Conservation (phyloP, 257 asterid genomes). For the Nicotiana noctiflora region DNA sequence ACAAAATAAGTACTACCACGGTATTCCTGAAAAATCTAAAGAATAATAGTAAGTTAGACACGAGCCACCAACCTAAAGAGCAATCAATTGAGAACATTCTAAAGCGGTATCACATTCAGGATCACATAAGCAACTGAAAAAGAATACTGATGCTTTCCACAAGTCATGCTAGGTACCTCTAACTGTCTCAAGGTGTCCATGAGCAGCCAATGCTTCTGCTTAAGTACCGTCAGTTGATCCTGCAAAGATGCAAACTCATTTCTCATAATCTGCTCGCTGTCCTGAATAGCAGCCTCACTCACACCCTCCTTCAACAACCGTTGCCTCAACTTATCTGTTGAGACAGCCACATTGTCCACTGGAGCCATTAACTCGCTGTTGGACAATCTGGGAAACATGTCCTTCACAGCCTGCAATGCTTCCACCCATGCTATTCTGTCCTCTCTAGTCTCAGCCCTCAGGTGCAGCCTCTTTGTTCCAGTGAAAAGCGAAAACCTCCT, state of each 20-base stretch:
- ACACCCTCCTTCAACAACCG: slow-evolving; percentile 67
- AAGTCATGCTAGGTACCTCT: slow-evolving; percentile 70
- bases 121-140: slow-evolving; percentile 20
- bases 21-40: not conserved
- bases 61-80: slow-evolving; percentile 4
- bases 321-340: slow-evolving; percentile 74
- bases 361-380: slow-evolving; percentile 95
- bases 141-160: slow-evolving; percentile 33
- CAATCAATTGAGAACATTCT: slow-evolving; percentile 17
- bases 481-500: slow-evolving; percentile 87
- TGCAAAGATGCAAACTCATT: slow-evolving; percentile 75
- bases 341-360: slow-evolving; percentile 48
- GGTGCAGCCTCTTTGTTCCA: slow-evolving; percentile 87
- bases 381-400: slow-evolving; percentile 91
- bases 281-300: slow-evolving; percentile 63
- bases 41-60: not conserved
- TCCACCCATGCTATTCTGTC: slow-evolving; percentile 81
- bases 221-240: slow-evolving; percentile 60
- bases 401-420: slow-evolving; percentile 85
- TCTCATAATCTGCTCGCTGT: slow-evolving; percentile 75
- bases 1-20: not conserved
- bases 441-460: slow-evolving; percentile 84
- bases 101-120: slow-evolving; percentile 26
- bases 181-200: slow-evolving; percentile 80
- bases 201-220: slow-evolving; percentile 82